These are phyloP conservation scores for Exophiala sp. DNA, from an alignment of 2,329 filamentous ascomycete genomes.

Conservation along the genomic window DNA sequence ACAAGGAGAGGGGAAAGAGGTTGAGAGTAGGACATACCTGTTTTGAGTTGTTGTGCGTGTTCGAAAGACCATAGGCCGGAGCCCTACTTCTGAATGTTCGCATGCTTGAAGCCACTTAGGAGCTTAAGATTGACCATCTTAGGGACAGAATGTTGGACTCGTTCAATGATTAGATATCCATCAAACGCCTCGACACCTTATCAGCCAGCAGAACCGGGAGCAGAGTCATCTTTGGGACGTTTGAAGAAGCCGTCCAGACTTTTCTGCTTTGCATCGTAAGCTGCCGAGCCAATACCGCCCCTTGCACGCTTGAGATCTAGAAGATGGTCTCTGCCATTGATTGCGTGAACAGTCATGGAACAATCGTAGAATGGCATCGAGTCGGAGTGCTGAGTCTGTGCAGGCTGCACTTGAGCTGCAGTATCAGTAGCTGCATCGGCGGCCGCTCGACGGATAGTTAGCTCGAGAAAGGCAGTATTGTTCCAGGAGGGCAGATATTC, in stretches of 20 bases:
- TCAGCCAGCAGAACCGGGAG: background rate
- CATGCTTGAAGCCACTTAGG: no score
- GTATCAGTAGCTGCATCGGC: background rate
- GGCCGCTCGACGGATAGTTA: constrained; percentile 28
- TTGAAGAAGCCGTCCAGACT: constrained; percentile 77
- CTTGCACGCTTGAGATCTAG: constrained; percentile 71
- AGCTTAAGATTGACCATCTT: no score
- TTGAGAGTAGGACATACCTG: background rate
- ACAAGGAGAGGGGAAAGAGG: constrained; percentile 3
- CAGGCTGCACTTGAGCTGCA: background rate
- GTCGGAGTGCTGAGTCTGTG: constrained; percentile 21
- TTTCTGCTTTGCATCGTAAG: constrained; percentile 71
- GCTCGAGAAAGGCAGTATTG: constrained; percentile 62
- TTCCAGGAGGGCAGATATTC: constrained; percentile 59
- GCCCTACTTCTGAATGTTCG: no score
- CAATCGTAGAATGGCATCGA: constrained; percentile 32
- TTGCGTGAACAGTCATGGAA: constrained; percentile 53
- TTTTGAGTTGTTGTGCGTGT: no score
- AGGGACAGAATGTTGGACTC: no score
- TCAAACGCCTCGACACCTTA: background rate
- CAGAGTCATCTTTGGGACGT: constrained; percentile 29
- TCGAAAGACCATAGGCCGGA: background rate
- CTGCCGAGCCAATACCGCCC: constrained; percentile 75
- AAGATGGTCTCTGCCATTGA: constrained; percentile 72
- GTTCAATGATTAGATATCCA: no score